Percentiles rank a stretch among this genome's conserved stretches.
Conservation (phyloP, 2,329 filamentous ascomycete genomes). For the Talaromyces marneffei region DNA sequence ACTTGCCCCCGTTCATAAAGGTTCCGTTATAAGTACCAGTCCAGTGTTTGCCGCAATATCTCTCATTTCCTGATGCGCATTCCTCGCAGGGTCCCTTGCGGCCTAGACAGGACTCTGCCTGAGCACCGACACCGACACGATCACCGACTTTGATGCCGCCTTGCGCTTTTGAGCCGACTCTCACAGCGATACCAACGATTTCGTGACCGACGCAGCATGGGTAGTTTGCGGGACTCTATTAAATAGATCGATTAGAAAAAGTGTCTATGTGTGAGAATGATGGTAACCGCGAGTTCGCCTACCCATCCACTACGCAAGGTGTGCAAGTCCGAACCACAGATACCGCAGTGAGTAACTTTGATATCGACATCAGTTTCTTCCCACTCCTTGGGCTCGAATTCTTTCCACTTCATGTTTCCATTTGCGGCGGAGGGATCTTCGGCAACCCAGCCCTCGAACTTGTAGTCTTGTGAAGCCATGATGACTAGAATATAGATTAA, state of each 20-base stretch:
- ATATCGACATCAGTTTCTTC: slow-evolving; percentile 62
- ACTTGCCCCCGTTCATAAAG: slow-evolving; percentile 50
- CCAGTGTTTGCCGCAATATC: slow-evolving; percentile 28
- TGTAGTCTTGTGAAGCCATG: slow-evolving; percentile 10
- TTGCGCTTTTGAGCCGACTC: slow-evolving; percentile 45
- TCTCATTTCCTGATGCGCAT: slow-evolving; percentile 42
- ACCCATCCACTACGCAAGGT: slow-evolving; percentile 47
- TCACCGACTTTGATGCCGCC: slow-evolving; percentile 28
- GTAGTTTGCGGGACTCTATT: slow-evolving; percentile 29
- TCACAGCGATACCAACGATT: slow-evolving; percentile 56
- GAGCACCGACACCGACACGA: slow-evolving; percentile 54
- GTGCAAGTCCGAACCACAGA: slow-evolving; percentile 60
- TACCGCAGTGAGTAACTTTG: slow-evolving; percentile 57
- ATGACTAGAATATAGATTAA: not conserved
- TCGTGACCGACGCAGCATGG: slow-evolving; percentile 58
- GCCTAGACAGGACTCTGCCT: slow-evolving; percentile 50
- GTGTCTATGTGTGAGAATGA: not conserved
- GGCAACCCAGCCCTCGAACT: slow-evolving; percentile 10
- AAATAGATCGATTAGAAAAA: not conserved
- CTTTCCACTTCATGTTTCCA: slow-evolving; percentile 51
- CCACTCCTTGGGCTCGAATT: slow-evolving; percentile 60
- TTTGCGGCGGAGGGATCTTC: not conserved
- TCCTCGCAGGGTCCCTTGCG: slow-evolving; percentile 47
- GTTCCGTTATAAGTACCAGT: slow-evolving; percentile 29
- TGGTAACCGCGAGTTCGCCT: slow-evolving; percentile 9